These are phyloP conservation scores for Pistacia integerrima DNA, from an alignment of 345 rosid species.

Conservation along the genomic window DNA sequence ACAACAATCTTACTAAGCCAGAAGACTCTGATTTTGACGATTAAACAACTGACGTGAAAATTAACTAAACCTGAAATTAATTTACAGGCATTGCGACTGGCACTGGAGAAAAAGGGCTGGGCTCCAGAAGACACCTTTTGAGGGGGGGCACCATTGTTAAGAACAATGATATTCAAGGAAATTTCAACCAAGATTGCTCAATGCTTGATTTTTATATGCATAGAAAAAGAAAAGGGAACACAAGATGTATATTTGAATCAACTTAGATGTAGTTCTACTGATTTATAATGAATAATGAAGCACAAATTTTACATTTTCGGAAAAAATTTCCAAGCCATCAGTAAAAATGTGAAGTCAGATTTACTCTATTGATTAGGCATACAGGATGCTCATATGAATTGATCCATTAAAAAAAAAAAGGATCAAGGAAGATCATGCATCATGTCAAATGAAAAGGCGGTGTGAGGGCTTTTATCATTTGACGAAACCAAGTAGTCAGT, in stretches of 20 bases:
- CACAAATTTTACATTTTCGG: background rate
- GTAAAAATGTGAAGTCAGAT: no score
- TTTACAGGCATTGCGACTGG: slow-evolving; percentile 61
- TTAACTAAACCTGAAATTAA: background rate
- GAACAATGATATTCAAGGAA: background rate
- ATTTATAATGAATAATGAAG: background rate
- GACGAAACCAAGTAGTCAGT: no score
- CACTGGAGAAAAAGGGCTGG: slow-evolving; percentile 86
- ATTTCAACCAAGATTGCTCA: background rate
- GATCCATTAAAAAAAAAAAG: no score
- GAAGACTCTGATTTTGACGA: background rate
- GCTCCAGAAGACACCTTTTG: slow-evolving; percentile 58
- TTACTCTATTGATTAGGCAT: no score
- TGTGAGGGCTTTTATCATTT: no score
- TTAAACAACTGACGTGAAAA: background rate
- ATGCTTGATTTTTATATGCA: background rate
- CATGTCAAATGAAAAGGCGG: no score
- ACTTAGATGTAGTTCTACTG: background rate
- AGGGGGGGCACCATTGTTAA: slow-evolving; percentile 3
- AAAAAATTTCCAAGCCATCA: no score
- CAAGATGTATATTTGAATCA: background rate
- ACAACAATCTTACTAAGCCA: background rate
- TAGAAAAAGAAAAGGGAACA: no score
- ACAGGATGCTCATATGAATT: no score
- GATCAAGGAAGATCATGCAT: no score